Evolutionary conservation across 129 eudicot species (phyloP), one percentile per base, ranked within the genome.

Genomic region (Sambucus nigra): DNA sequence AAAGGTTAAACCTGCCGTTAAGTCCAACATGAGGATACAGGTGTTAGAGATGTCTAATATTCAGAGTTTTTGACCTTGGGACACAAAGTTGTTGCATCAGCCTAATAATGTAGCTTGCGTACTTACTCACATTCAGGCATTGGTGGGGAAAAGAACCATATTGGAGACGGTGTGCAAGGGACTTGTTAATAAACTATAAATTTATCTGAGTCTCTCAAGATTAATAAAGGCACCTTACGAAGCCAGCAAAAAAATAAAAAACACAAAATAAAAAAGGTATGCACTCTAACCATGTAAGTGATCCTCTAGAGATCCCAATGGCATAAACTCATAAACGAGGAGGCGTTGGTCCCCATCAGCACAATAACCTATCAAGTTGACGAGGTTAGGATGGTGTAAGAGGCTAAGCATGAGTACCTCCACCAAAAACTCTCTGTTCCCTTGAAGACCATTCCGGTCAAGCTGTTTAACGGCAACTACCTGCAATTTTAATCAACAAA

Each of bases 321-420:
- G 79, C 92, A 86, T 86, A 55, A 68, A 86, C 72, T 86, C 95
- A 35, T 86, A 86, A 17, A 81, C 95, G 46, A 86, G 73, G 54
- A 86, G 87, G 55, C 88, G 70, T 54, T 86, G 92, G 41, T 78
- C 81, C 13, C 95, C 95, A 53, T 78, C 79, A 28, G 83, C 64
- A 53, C 95, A 86, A 65, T 81, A 86, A 28, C 95, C 95, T 12
- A 78, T 73, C 73, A 86, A 64, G 59, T 71, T 86, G 41, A 86
- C 88, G 22, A 86, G 80, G 50, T 86, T 86, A 1, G 78, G 76
- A 67, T 86, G 87, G 59, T 78, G 91, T 59, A 86, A 62, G 63
- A 81, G 81, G 75, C 91, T 86, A 25, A 86, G 76, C 86, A 86
- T 75, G 42, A 86, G 80, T 42, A 81, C 83, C 66, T 86, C 95